Base-by-base conservation (phyloP, 805 yeast species). In the Komagataella pastoris region DNA sequence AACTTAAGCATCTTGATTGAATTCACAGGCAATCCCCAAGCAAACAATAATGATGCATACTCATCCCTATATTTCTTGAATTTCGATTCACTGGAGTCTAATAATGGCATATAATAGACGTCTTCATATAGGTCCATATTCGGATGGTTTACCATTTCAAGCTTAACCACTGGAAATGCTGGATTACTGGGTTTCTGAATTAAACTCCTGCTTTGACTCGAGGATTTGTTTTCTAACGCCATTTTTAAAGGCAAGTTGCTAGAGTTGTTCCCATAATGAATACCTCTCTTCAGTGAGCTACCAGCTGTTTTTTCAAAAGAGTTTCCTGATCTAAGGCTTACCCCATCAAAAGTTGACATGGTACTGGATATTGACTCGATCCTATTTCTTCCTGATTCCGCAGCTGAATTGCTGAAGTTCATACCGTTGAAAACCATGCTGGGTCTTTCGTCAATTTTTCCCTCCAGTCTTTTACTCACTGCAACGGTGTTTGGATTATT, bases 21-120 rank as follows among this genome's bases (percentile, higher is more conserved):
- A 56, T 83, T 79, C n/a, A 85, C 75, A 0, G 89, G 85, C 17
- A 89, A 70, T 0, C 93, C 95, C 97, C 97, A 91, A 40, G 76
- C 65, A 59, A 77, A 86, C 12, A 90, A 69, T 61, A 90, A 73
- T 17, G 83, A 77, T 0, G 97, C 89, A 63, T 91, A 90, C 57
- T 81, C 83, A 18, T 76, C 73, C 45, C 96, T 64, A 61, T 79
- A 76, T 52, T 59, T 49, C 46, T 61, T 63, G 47, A 77, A 64
- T 49, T 69, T 70, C 1, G 61, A 60, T 7, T 58, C 58, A 47
- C 72, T 70, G 7, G 69, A 64, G 46, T 69, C 70, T 49, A 79
- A 65, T 48, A 80, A 60, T 2, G 72, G 62, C 48, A 63, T 58
- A 2, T 73, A 61, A 53, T 70, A 71, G 0, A 71, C 61, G 52